These are phyloP conservation scores for Lasiodiplodia sp. DNA, from an alignment of 2,329 filamentous ascomycete species.

Conservation along the genomic window DNA sequence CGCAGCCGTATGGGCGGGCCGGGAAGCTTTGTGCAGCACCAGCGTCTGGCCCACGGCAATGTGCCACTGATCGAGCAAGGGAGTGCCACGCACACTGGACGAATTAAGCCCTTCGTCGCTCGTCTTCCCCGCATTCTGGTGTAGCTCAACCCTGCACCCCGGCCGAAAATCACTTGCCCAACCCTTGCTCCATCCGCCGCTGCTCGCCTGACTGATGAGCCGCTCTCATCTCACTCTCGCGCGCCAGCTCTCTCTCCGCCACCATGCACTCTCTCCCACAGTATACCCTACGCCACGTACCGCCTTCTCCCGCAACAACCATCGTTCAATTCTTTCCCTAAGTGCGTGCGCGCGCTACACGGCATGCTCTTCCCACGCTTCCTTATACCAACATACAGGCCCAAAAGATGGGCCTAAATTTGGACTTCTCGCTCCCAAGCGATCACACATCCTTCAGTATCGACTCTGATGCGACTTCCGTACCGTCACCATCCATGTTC, in stretches of 20 bases:
- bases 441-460: background rate
- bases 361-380: slow-evolving; percentile 22
- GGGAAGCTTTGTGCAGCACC: slow-evolving; percentile 19
- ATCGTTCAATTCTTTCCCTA: background rate
- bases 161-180: slow-evolving; percentile 15
- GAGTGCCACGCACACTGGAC: background rate
- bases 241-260: slow-evolving; percentile 31
- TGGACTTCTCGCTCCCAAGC: background rate
- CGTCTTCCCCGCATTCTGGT: slow-evolving; percentile 21
- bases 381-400: slow-evolving; percentile 19
- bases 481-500: slow-evolving; percentile 37
- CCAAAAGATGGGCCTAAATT: slow-evolving; percentile 13
- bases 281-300: slow-evolving; percentile 28
- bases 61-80: slow-evolving; percentile 17
- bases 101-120: background rate
- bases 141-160: slow-evolving; percentile 18
- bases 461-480: slow-evolving; percentile 25
- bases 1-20: slow-evolving; percentile 4
- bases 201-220: slow-evolving; percentile 25
- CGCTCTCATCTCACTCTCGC: slow-evolving; percentile 18
- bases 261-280: slow-evolving; percentile 19
- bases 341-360: background rate
- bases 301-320: slow-evolving; percentile 28
- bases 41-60: slow-evolving; percentile 4
- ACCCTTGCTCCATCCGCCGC: slow-evolving; percentile 15